These are phyloP conservation scores for Cerioporus squamosus DNA, from an alignment of 1,284 basidiomycete genomes.

Conservation along the genomic window DNA sequence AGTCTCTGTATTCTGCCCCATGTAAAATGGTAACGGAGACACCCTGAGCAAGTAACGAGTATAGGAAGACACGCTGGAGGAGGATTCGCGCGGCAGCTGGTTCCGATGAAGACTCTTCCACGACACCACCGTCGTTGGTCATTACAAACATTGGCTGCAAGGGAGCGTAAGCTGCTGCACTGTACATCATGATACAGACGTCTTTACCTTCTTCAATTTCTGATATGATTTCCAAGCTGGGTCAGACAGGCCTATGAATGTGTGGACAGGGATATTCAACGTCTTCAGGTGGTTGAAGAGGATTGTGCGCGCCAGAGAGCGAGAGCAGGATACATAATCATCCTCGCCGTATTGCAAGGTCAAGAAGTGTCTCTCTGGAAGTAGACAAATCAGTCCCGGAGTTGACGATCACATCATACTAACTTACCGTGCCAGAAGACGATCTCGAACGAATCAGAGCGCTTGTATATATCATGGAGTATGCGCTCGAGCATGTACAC, in stretches of 20 bases:
- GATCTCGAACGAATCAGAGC: conserved; percentile 63
- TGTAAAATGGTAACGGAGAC: conserved; percentile 56
- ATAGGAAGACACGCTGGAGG: conserved; percentile 53
- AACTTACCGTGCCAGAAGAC: conserved; percentile 62
- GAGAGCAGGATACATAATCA: conserved; percentile 45
- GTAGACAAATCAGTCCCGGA: not conserved
- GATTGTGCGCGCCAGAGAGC: conserved; percentile 54
- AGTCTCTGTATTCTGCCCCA: conserved; percentile 60
- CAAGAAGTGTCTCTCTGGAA: conserved; percentile 44
- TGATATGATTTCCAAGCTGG: conserved; percentile 53
- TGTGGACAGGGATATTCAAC: conserved; percentile 45
- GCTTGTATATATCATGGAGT: conserved; percentile 50
- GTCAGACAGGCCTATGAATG: conserved; percentile 51
- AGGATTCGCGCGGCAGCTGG: conserved; percentile 41
- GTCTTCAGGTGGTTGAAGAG: conserved; percentile 53
- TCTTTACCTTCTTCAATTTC: conserved; percentile 42
- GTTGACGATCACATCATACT: not conserved
- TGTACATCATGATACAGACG: not conserved
- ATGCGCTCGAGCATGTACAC: conserved; percentile 54
- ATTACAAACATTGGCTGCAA: conserved; percentile 70
- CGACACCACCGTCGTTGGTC: conserved; percentile 54
- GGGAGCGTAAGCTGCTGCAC: conserved; percentile 4
- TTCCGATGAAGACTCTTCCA: conserved; percentile 16
- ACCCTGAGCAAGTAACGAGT: conserved; percentile 48
- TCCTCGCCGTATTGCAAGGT: conserved; percentile 43